Percentiles rank a stretch among this genome's conserved stretches.
These are phyloP conservation scores for Amauroascus verrucosus DNA, from an alignment of 2,329 filamentous ascomycete species.

Conservation along the genomic window DNA sequence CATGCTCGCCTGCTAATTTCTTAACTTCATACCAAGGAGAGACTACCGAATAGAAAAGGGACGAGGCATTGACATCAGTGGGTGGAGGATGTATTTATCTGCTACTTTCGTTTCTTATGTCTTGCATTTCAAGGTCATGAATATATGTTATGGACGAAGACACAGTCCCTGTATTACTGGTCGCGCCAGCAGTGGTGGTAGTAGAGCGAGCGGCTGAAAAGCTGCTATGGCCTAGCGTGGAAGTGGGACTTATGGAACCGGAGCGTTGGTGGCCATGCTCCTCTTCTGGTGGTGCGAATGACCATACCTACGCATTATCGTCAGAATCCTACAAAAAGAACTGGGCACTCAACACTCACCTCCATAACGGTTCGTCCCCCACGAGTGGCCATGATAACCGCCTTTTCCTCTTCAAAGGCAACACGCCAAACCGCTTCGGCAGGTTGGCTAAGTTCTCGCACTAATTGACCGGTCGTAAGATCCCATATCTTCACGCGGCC, in stretches of 20 bases:
- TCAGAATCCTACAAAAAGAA: slow-evolving; percentile 3
- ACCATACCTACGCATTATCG: slow-evolving; percentile 62
- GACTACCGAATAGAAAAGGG: background rate
- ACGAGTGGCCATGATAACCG: slow-evolving; percentile 84
- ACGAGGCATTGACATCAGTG: background rate
- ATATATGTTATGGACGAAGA: slow-evolving; percentile 7
- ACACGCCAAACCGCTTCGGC: slow-evolving; percentile 96
- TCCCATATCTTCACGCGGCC: slow-evolving; percentile 99
- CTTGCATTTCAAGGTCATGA: slow-evolving; percentile 14
- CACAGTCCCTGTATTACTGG: slow-evolving; percentile 5
- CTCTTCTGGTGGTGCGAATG: slow-evolving; percentile 78
- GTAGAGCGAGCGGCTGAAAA: background rate
- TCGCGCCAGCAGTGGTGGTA: background rate
- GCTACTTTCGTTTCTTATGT: slow-evolving; percentile 5
- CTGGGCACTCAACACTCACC: slow-evolving; percentile 40
- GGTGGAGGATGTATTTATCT: background rate
- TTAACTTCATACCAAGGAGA: background rate
- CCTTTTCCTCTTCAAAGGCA: slow-evolving; percentile 96
- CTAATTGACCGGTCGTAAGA: slow-evolving; percentile 77
- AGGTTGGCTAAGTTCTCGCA: slow-evolving; percentile 81
- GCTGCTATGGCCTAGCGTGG: background rate
- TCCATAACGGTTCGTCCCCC: slow-evolving; percentile 90
- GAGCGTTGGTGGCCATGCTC: slow-evolving; percentile 64
- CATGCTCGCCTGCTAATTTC: background rate
- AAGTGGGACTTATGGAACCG: slow-evolving; percentile 53